Evolutionary conservation across 2,329 filamentous ascomycete genomes (phyloP).

Genomic region (Cytospora chrysosperma): DNA sequence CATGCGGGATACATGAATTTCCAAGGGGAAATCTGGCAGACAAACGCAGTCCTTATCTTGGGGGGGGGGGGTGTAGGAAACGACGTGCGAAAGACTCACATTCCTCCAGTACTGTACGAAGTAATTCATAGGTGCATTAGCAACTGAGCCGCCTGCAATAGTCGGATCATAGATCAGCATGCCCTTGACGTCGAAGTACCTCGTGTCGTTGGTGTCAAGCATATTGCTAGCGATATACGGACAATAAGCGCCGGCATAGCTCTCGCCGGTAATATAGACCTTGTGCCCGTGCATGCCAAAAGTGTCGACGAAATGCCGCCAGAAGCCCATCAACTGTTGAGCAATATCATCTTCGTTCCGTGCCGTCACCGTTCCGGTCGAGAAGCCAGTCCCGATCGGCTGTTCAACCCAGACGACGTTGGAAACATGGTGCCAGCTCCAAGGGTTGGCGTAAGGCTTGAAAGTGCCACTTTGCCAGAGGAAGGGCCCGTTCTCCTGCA

Average conservation of each 20-base stretch:
- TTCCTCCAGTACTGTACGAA: conserved; percentile 56
- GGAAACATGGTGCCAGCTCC: conserved; percentile 68
- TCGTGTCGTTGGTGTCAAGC: conserved; percentile 60
- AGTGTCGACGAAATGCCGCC: conserved; percentile 68
- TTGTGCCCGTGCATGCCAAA: conserved; percentile 62
- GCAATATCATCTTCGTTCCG: conserved; percentile 64
- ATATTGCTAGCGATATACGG: conserved; percentile 70
- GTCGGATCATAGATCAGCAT: conserved; percentile 70
- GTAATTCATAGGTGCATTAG: conserved; percentile 45
- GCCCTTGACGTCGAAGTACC: conserved; percentile 63
- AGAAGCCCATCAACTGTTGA: conserved; percentile 68
- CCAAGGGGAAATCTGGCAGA: too few relatives aligned
- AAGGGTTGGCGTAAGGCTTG: conserved; percentile 60
- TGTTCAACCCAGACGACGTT: conserved; percentile 74
- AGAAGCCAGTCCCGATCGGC: conserved; percentile 62
- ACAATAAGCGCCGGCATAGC: conserved; percentile 51
- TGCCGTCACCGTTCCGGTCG: conserved; percentile 60
- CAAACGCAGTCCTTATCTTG: not conserved
- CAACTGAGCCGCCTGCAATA: conserved; percentile 48
- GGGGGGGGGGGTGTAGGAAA: too few relatives aligned
- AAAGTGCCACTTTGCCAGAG: conserved; percentile 65
- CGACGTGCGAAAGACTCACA: too few relatives aligned
- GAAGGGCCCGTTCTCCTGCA: conserved; percentile 73
- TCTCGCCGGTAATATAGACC: conserved; percentile 67
- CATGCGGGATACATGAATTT: too few relatives aligned